Conservation (phyloP, 2,329 filamentous ascomycete genomes). For the Penicillium freii region DNA sequence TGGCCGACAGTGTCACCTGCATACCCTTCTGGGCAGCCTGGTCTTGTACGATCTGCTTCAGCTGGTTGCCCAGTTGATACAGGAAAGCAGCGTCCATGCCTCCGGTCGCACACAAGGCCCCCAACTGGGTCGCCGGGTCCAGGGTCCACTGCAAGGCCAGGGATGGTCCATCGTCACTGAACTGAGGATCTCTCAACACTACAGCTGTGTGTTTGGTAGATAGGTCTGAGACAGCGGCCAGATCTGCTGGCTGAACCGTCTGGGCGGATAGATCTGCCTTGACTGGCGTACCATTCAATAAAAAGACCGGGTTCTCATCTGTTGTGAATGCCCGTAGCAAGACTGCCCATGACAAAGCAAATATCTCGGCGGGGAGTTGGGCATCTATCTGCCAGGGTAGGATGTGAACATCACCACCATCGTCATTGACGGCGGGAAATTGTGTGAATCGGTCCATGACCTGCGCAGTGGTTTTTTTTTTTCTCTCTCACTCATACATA, state of each 20-base stretch:
- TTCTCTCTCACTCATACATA: conserved; percentile 11
- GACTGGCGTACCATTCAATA: conserved; percentile 28
- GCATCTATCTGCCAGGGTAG: conserved; percentile 19
- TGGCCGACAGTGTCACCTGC: conserved; percentile 11
- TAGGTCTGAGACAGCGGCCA: conserved; percentile 12
- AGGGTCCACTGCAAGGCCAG: conserved; percentile 26
- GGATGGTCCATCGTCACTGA: conserved; percentile 1
- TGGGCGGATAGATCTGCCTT: conserved; percentile 24
- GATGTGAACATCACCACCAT: conserved; percentile 14
- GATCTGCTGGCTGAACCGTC: conserved; percentile 17
- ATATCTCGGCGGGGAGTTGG: conserved; percentile 18
- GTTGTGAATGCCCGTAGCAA: conserved; percentile 33
- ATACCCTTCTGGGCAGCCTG: conserved; percentile 19
- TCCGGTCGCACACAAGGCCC: conserved; percentile 25
- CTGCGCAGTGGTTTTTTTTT: neutral
- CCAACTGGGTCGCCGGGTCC: conserved; percentile 22
- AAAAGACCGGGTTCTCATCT: conserved; percentile 34
- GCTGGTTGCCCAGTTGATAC: conserved; percentile 30
- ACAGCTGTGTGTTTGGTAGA: conserved; percentile 27
- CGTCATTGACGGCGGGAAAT: conserved; percentile 21
- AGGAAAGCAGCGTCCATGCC: conserved; percentile 27
- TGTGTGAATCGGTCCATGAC: conserved; percentile 27
- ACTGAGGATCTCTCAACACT: conserved; percentile 16
- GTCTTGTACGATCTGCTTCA: conserved; percentile 27
- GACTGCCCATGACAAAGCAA: conserved; percentile 31